These are phyloP conservation scores for Escallonia herrerae DNA, from an alignment of 129 eudicot species.

Conservation along the genomic window DNA sequence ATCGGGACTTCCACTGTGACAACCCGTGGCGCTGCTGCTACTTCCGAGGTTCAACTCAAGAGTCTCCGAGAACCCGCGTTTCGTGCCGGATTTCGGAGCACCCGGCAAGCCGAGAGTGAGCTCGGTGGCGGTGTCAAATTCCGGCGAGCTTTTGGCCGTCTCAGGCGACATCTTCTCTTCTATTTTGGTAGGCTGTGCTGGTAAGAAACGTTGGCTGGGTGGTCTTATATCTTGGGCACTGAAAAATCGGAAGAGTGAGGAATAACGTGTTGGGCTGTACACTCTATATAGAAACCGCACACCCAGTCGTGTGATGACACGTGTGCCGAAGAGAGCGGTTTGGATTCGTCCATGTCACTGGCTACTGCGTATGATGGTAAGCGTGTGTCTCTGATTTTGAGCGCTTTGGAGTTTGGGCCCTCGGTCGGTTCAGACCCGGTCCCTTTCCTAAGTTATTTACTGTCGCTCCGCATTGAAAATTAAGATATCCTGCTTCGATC, in stretches of 20 bases:
- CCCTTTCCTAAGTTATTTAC: not conserved
- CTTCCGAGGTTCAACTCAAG: conserved; percentile 32
- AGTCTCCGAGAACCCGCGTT: conserved; percentile 44
- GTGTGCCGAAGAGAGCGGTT: conserved; percentile 29
- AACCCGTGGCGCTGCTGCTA: not conserved
- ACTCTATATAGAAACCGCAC: too few species aligned
- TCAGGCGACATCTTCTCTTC: conserved; percentile 17
- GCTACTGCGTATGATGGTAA: conserved; percentile 21
- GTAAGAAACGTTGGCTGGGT: not conserved
- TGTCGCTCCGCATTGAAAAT: not conserved
- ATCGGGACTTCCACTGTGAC: not conserved
- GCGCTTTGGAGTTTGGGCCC: conserved; percentile 12
- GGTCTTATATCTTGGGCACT: not conserved
- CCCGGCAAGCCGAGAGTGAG: conserved; percentile 81
- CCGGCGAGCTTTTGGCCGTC: conserved; percentile 18
- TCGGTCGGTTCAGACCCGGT: not conserved
- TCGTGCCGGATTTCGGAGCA: conserved; percentile 27
- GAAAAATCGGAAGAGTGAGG: not conserved
- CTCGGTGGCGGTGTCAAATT: conserved; percentile 47
- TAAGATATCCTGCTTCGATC: too few species aligned
- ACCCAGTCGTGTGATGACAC: conserved; percentile 23
- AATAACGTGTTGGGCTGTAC: not conserved
- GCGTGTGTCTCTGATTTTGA: conserved; percentile 19
- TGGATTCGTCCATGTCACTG: conserved; percentile 37
- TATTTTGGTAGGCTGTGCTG: not conserved